Evolutionary conservation across 2,329 filamentous ascomycete species (phyloP).

Genomic region (Epichloe sibirici): DNA sequence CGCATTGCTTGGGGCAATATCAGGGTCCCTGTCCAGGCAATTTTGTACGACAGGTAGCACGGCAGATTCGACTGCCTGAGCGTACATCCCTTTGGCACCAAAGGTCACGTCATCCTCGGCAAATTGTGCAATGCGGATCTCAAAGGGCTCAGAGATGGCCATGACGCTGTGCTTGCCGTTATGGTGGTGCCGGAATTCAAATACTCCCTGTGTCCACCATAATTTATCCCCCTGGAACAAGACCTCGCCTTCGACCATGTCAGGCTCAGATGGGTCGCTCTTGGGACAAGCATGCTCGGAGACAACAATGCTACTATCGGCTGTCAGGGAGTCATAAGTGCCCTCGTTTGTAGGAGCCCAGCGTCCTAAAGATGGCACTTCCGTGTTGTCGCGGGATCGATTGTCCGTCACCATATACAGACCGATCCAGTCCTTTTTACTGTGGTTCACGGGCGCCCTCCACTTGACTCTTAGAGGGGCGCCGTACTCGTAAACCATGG

Average conservation of each 20-base stretch:
- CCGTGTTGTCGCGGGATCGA: constrained; percentile 69
- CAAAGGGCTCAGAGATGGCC: constrained; percentile 86
- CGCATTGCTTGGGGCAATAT: constrained; percentile 70
- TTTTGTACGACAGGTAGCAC: constrained; percentile 78
- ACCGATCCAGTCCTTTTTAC: constrained; percentile 88
- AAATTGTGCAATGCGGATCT: constrained; percentile 73
- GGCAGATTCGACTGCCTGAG: constrained; percentile 59
- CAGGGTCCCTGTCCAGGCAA: constrained; percentile 83
- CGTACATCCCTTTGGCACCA: constrained; percentile 47
- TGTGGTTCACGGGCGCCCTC: constrained; percentile 79
- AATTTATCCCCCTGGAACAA: constrained; percentile 88
- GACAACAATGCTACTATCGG: constrained; percentile 64
- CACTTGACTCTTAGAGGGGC: constrained; percentile 81
- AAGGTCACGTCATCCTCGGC: constrained; percentile 59
- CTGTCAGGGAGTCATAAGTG: constrained; percentile 61
- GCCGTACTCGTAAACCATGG: constrained; percentile 76
- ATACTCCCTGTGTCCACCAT: constrained; percentile 94
- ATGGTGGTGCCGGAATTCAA: constrained; percentile 96
- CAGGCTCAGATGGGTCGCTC: constrained; percentile 39
- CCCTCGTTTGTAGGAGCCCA: constrained; percentile 76
- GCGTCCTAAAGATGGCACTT: constrained; percentile 73
- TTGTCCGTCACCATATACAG: constrained; percentile 96
- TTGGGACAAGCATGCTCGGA: constrained; percentile 48
- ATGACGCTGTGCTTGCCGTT: constrained; percentile 86
- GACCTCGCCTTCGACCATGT: constrained; percentile 68